phyloP scores from a whole-genome alignment of 345 rosid genomes.

The Eucalyptus tenuipes region DNA sequence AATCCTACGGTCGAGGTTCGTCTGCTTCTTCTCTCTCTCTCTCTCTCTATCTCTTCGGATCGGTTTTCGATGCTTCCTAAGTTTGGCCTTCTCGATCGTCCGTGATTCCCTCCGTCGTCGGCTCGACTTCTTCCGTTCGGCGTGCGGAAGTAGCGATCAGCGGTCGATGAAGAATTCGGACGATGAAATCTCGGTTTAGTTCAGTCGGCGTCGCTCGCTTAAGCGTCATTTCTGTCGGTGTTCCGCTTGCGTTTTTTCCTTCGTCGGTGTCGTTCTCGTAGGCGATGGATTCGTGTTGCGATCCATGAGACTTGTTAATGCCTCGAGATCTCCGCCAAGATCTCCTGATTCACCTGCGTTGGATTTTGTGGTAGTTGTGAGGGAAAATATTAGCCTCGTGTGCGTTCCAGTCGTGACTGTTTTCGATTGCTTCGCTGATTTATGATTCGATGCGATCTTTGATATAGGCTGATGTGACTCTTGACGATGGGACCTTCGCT shows the following conservation, averaged over 20 bases:
- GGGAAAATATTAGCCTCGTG: background rate
- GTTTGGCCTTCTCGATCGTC: background rate
- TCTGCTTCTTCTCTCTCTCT: background rate
- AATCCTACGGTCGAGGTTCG: slow-evolving; percentile 92
- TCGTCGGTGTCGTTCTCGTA: fast-evolving
- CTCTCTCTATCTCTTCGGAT: background rate
- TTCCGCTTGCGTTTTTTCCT: background rate
- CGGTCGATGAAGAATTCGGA: background rate
- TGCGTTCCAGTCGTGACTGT: background rate
- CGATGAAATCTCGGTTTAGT: background rate
- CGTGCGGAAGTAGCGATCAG: background rate
- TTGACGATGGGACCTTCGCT: slow-evolving; percentile 37
- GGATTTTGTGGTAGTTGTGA: background rate
- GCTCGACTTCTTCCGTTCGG: background rate
- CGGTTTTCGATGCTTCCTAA: background rate
- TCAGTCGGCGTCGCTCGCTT: background rate
- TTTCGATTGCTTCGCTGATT: background rate
- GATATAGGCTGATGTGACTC: slow-evolving; percentile 49
- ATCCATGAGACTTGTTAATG: background rate
- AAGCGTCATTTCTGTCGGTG: background rate
- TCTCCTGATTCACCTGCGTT: background rate
- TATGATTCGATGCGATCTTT: background rate
- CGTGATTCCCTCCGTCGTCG: too few relatives aligned
- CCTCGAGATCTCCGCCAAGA: background rate
- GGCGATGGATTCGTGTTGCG: background rate